phyloP scores from a whole-genome alignment of 768 basidiomycete genomes.

The Agrocybe praecox region DNA sequence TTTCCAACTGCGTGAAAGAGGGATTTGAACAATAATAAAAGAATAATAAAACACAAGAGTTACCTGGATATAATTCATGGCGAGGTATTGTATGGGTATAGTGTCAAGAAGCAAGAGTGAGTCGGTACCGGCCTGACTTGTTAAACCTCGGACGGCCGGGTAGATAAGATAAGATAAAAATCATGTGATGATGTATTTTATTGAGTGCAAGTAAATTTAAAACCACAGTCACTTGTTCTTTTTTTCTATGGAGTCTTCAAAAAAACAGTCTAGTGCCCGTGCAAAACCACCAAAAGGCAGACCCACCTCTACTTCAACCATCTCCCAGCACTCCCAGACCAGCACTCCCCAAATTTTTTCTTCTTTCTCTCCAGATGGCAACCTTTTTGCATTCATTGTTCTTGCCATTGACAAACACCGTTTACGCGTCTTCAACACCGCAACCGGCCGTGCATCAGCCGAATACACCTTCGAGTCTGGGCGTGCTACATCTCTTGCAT shows the following conservation, averaged over 20 bases:
- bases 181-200: neutral
- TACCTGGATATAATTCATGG: conserved; percentile 57
- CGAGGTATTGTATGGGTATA: conserved; percentile 4
- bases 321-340: conserved; percentile 58
- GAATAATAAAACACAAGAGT: too few species aligned
- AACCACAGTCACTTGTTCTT: neutral
- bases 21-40: neutral
- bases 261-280: conserved; percentile 53
- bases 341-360: conserved; percentile 50
- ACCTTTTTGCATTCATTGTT: conserved; percentile 61
- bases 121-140: neutral
- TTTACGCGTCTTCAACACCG: conserved; percentile 63
- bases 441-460: conserved; percentile 54
- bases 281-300: conserved; percentile 55
- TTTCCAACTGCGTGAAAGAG: conserved; percentile 68
- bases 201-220: neutral
- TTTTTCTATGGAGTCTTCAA: conserved; percentile 40
- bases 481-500: conserved; percentile 55
- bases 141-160: neutral
- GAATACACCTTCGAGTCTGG: conserved; percentile 60
- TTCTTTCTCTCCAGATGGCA: conserved; percentile 60
- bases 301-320: conserved; percentile 53
- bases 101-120: neutral
- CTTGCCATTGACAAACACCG: conserved; percentile 75
- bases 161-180: conserved; percentile 14